Percentiles rank a stretch among this genome's conserved stretches.
These are phyloP conservation scores for Paraphoma chrysanthemicola DNA, from an alignment of 2,329 filamentous ascomycete species.

Conservation along the genomic window DNA sequence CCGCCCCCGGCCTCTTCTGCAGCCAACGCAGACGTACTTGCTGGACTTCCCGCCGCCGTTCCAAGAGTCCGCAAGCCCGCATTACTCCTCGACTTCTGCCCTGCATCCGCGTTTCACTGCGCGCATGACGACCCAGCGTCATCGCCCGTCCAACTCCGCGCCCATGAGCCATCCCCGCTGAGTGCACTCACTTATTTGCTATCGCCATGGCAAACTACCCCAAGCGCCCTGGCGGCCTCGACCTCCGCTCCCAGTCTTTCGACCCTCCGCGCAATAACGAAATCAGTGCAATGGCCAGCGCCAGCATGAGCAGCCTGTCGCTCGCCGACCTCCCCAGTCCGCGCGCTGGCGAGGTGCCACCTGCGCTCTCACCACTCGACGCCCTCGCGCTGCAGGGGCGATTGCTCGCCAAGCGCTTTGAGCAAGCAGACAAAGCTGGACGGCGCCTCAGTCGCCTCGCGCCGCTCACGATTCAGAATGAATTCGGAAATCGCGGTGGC, in stretches of 20 bases:
- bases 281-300: slow-evolving; percentile 25
- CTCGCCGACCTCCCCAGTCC: slow-evolving; percentile 55
- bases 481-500: slow-evolving; percentile 77
- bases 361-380: slow-evolving; percentile 91
- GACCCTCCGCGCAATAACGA: slow-evolving; percentile 33
- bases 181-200: slow-evolving; percentile 12
- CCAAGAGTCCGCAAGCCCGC: slow-evolving; percentile 16
- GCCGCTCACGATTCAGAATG: slow-evolving; percentile 81
- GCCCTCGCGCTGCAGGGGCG: slow-evolving; percentile 93
- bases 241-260: slow-evolving; percentile 42
- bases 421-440: slow-evolving; percentile 74
- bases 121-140: slow-evolving; percentile 41
- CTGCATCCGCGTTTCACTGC: slow-evolving; percentile 28
- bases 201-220: slow-evolving; percentile 37
- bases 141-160: slow-evolving; percentile 22
- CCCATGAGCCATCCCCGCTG: slow-evolving; percentile 31
- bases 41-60: neutral
- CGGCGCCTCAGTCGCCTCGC: slow-evolving; percentile 85
- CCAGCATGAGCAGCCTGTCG: slow-evolving; percentile 43
- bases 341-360: slow-evolving; percentile 70
- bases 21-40: neutral
- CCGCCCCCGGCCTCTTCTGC: slow-evolving; percentile 1
- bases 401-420: slow-evolving; percentile 83
- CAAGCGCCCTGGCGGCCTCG: slow-evolving; percentile 41
- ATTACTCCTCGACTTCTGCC: slow-evolving; percentile 28